Evolutionary conservation across 1,284 basidiomycete genomes (phyloP), one percentile per base, ranked within the genome.

Genomic region (Bjerkandera adusta): DNA sequence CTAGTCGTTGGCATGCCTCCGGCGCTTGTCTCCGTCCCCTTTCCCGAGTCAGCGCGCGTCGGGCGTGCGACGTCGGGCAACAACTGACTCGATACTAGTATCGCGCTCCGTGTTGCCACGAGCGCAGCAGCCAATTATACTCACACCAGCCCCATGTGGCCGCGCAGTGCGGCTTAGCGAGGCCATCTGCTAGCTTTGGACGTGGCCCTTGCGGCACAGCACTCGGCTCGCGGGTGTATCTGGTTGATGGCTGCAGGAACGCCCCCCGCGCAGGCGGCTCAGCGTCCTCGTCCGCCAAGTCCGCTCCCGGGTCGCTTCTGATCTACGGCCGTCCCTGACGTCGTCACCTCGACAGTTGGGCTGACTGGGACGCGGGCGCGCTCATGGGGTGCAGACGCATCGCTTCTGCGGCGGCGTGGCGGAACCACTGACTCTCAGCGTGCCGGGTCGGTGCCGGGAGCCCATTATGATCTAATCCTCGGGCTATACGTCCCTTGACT

Each of bases 281-380:
- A 45, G 43, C 36, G 41, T 43, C 25, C 25, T 26, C 41, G 32
- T 43, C 40, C 41, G 41, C 41, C 41, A 38, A 45, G 36, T 45
- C 36, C 36, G 44, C 32, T 20, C 13, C 44, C 44, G 43, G 35
- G 30, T 37, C 35, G 44, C 44, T 26, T n/a, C 25, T 38, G 44
- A 24, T 38, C 36, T 33, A 38, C 22, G 29, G 37, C 35, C 44
- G 36, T 45, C 35, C 20, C 36, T 38, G 44, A 45, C 44, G 35
- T 38, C 41, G 26, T 25, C 21, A 34, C 24, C 30, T 24, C 11
- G 21, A 43, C 41, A 43, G 35, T 20, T 43, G 41, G 30, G 20
- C 29, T 15, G 25, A 21, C 41, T 20, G 35, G 22, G 21, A 43
- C 41, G 16, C 20, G 41, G 41, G 41, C 41, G 41, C 41, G 29